Conservation (phyloP, 257 asterid genomes). For the Henckelia pumila region DNA sequence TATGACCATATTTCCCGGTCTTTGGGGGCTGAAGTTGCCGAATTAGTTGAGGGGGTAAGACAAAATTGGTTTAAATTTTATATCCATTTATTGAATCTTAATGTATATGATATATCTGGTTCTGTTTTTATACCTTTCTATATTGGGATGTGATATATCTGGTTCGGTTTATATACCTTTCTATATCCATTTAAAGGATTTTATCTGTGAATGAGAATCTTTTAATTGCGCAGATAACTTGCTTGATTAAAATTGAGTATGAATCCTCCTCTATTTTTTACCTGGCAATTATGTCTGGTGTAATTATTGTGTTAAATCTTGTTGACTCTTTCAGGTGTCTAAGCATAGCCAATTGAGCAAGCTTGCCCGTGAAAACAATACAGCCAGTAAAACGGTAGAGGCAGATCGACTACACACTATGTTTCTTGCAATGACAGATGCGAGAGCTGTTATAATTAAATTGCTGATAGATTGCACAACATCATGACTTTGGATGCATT, state of each 20-base stretch:
- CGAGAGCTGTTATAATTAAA: conserved; percentile 89
- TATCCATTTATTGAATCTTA: background rate
- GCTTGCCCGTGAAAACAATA: conserved; percentile 92
- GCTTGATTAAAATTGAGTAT: background rate
- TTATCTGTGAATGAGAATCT: background rate
- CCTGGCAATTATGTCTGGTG: conserved; percentile 9
- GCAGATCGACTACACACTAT: conserved; percentile 94
- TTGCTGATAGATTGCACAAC: conserved; percentile 97
- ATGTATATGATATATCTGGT: no score
- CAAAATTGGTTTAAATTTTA: background rate
- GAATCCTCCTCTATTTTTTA: background rate
- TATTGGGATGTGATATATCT: no score
- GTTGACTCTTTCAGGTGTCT: conserved; percentile 57
- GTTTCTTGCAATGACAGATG: conserved; percentile 99
- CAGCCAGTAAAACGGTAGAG: conserved; percentile 82
- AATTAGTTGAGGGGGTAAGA: conserved; percentile 91
- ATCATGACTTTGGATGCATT: conserved; percentile 87
- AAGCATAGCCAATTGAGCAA: conserved; percentile 95
- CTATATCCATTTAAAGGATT: no score
- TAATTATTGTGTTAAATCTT: background rate
- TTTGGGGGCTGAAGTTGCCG: conserved; percentile 78
- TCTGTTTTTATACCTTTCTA: background rate
- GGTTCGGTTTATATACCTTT: no score
- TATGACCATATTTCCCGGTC: conserved; percentile 51
- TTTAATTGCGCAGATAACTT: background rate